Evolutionary conservation across 495 filamentous ascomycete species (phyloP), one percentile per base, ranked within the genome.

Genomic region (Penicillium mononematosum): DNA sequence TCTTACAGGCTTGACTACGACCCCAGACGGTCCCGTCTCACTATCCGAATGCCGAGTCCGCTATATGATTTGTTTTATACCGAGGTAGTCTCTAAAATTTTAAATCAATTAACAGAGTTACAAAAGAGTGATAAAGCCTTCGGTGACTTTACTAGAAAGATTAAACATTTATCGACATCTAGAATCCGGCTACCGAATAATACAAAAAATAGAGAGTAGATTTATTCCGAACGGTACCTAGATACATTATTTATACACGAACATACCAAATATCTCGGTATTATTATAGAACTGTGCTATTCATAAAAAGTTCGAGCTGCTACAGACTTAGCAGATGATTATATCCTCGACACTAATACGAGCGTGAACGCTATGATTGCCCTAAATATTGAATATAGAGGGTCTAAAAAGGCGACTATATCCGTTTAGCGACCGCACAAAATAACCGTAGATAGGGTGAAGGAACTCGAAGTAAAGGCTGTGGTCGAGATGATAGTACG

Each of bases 251-350:
- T 71, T 53, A 59, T 39, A 22, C 68, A 72, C 58, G 10, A 17
- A 11, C 45, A 63, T 38, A 60, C 71, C 53, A 53, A 50, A 47
- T 70, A 59, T 55, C 67, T 63, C 36, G 64, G 69, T 34, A 63
- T 74, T 27, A 58, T 72, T 25, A 64, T 72, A 41, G 69, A 74
- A 62, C 61, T 72, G 25, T 65, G 69, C 58, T 72, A 74, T 63
- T 69, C 65, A 34, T 64, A 70, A 61, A 72, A 70, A 57, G 55
- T 50, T 46, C 68, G 70, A 56, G 48, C 27, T 46, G 43, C 70
- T 59, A 17, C 47, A 24, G 55, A 62, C 61, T 58, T 74, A 42
- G 69, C 64, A 17, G 65, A 69, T 58, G 64, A 72, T 31, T 72
- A 73, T 50, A 61, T 72, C 46, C 54, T 70, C 22, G 55, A 64